Percentiles rank a stretch among this genome's conserved stretches.
Conservation (phyloP, 306 rosid species). For the Urtica urens region DNA sequence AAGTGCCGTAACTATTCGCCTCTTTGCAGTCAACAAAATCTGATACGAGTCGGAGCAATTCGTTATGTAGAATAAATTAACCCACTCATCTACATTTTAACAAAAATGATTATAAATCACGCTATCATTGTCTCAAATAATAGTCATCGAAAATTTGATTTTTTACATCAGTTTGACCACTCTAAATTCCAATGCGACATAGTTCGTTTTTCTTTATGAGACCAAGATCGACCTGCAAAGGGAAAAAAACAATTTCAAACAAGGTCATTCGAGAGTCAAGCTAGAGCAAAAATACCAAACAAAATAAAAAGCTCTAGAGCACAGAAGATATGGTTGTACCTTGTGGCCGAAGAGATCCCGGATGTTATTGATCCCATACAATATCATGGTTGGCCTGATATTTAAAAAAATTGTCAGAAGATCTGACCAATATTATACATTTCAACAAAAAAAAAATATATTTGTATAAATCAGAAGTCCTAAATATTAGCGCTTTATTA, state of each 20-base stretch:
- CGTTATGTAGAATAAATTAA: no score
- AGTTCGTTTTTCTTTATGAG: conserved; percentile 75
- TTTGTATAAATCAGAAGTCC: not conserved
- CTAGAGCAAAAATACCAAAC: not conserved
- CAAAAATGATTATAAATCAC: no score
- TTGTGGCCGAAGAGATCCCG: conserved; percentile 90
- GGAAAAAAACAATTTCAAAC: not conserved
- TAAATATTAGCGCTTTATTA: not conserved
- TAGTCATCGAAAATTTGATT: no score
- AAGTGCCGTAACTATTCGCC: no score
- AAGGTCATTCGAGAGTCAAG: conserved; percentile 1
- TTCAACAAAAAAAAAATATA: no score
- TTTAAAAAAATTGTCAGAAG: conserved; percentile 9
- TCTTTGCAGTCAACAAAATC: no score
- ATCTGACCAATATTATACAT: conserved; percentile 3
- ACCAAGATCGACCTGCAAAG: conserved; percentile 71
- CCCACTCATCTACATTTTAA: no score
- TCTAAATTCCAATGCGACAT: conserved; percentile 60
- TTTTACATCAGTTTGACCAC: no score
- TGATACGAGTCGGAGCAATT: no score
- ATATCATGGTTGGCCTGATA: conserved; percentile 92
- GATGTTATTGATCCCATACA: conserved; percentile 75
- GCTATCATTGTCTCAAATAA: no score
- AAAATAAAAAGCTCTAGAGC: not conserved
- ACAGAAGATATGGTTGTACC: conserved; percentile 25